phyloP scores from a whole-genome alignment of 2,329 filamentous ascomycete genomes.

The Phialophora chinensis region DNA sequence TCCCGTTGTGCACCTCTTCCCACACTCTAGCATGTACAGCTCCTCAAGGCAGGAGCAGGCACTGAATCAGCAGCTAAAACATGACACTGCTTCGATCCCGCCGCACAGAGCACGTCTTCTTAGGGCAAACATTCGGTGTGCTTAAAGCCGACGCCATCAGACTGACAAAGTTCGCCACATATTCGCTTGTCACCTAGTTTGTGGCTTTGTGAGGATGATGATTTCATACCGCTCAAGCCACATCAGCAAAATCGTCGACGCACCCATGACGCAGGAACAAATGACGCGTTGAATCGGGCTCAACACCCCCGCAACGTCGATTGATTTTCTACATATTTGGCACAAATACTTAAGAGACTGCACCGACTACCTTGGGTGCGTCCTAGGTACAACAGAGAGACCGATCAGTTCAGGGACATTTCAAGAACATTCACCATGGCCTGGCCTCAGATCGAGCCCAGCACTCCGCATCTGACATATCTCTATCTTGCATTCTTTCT shows the following conservation, averaged over 20 bases:
- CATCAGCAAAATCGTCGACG: background rate
- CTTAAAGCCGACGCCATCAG: background rate
- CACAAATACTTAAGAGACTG: background rate
- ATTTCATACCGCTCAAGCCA: conserved; percentile 13
- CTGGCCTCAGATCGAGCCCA: conserved; percentile 60
- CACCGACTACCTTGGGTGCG: background rate
- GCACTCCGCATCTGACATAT: conserved; percentile 63
- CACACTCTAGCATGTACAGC: background rate
- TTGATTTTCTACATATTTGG: background rate
- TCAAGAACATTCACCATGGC: conserved; percentile 15
- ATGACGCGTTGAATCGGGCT: conserved; percentile 8
- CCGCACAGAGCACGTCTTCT: background rate
- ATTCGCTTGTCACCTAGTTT: background rate
- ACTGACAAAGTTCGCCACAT: background rate
- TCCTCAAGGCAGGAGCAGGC: background rate
- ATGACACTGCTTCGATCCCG: background rate
- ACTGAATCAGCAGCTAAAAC: background rate
- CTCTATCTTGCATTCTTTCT: conserved; percentile 65
- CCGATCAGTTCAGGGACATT: background rate
- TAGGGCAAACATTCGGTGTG: background rate
- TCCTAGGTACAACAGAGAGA: background rate
- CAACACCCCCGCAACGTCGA: background rate
- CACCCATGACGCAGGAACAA: conserved; percentile 1
- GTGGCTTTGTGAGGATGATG: background rate
- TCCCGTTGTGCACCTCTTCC: background rate